Base-by-base conservation (phyloP, 2,329 filamentous ascomycete species). In the Claviceps sp. region DNA sequence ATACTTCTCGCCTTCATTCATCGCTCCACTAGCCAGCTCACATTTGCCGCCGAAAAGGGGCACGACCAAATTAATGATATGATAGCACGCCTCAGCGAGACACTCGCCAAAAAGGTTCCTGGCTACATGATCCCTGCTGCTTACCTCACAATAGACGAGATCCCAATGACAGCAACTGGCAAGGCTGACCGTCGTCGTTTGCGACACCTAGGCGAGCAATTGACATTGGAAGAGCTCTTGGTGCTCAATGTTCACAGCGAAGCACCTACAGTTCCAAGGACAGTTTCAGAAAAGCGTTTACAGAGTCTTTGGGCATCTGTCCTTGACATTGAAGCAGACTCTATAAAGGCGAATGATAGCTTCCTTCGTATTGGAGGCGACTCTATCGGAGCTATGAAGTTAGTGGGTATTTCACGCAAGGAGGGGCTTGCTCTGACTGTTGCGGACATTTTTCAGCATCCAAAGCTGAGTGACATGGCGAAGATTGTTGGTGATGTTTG, bases 281-380 rank as follows among this genome's bases (percentile, higher is more conserved):
- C 38, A 4, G 34, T 22, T 7, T 34, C 42, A 11, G 54, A 56
- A 45, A 40, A 20, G 3, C 37, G 29, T 11, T 47, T 59, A 5
- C 52, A 54, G 39, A 17, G 9, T 9, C 39, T 59, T 1, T 59
- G 57, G 57, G 55, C 57, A 20, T 36, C 45, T 20, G 47, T 58
- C 8, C 50, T 59, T 13, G 45, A 34, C 8, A 34, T 56, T 2
- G 29, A 49, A 1, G 22, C 43, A 1, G 50, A 56, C 14, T 49
- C 47, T 13, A 59, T 60, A 26, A 51, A 51, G 11, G 45, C 48
- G 14, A 47, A 55, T 37, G 53, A 58, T 16, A 55, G 47, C 36
- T 58, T 59, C 26, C 17, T 56, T 9, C 39, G 50, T 14, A 39
- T 56, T 68, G 1, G 70, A 69, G 4, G 53, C 56, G 34, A 80